Conservation (phyloP, 352 stramenopile genomes). For the Halophytophthora batemanensis region DNA sequence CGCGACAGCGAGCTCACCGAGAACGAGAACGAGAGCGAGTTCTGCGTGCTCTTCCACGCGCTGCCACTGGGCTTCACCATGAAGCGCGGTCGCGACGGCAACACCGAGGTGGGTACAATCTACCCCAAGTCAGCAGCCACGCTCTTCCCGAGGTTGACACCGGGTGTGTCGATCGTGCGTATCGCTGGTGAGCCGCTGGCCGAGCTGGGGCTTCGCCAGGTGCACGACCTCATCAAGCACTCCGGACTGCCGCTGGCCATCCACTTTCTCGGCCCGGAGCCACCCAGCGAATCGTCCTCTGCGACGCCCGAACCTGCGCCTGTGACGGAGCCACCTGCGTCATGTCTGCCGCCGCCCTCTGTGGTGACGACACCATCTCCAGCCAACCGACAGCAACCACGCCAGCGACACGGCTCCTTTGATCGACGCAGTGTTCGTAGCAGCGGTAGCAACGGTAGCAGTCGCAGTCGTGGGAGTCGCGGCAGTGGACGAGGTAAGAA, state of each 20-base stretch:
- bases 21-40: slow-evolving; percentile 39
- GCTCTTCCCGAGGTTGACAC: slow-evolving; percentile 66
- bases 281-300: slow-evolving; percentile 5
- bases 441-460: slow-evolving; percentile 29
- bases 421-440: slow-evolving; percentile 26
- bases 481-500: slow-evolving; percentile 20
- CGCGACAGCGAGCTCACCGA: slow-evolving; percentile 17
- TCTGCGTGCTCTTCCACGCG: slow-evolving; percentile 80
- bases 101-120: slow-evolving; percentile 80
- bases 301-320: slow-evolving; percentile 5
- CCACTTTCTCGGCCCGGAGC: slow-evolving; percentile 40
- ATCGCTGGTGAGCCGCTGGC: slow-evolving; percentile 61
- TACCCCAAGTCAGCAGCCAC: slow-evolving; percentile 75
- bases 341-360: slow-evolving; percentile 1
- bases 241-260: slow-evolving; percentile 70
- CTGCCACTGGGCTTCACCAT: slow-evolving; percentile 85
- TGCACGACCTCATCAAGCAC: slow-evolving; percentile 83
- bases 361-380: slow-evolving; percentile 3
- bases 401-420: slow-evolving; percentile 18
- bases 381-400: slow-evolving; percentile 9
- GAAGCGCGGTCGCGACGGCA: slow-evolving; percentile 65
- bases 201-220: slow-evolving; percentile 69
- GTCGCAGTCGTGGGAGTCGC: slow-evolving; percentile 28
- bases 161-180: slow-evolving; percentile 70
- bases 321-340: slow-evolving; percentile 10